Conservation (phyloP, 371 early-diverging fungal species). For the Mucor racemosus region DNA sequence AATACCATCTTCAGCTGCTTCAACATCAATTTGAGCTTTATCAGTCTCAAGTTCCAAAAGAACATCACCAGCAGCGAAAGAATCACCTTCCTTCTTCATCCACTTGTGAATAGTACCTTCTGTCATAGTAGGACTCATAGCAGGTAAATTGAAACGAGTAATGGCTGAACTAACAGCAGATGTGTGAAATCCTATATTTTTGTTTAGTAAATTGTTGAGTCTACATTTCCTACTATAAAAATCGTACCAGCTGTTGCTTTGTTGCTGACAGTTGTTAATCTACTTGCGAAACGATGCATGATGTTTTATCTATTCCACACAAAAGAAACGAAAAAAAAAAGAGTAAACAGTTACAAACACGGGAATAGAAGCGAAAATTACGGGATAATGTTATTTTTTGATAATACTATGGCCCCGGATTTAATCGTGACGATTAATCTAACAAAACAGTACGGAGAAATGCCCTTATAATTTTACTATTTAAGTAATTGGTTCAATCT, state of each 20-base stretch:
- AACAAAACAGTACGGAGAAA: neutral
- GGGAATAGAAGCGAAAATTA: conserved; percentile 29
- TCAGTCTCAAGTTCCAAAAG: conserved; percentile 95
- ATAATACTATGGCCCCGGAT: conserved; percentile 11
- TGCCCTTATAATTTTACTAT: conserved; percentile 4
- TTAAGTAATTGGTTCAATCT: neutral
- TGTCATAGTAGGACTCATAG: conserved; percentile 97
- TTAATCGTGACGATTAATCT: conserved; percentile 4
- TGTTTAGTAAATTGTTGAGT: neutral
- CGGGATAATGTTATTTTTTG: conserved; percentile 22
- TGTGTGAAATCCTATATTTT: conserved; percentile 59
- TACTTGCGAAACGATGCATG: conserved; percentile 21
- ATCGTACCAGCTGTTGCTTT: conserved; percentile 14
- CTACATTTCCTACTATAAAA: neutral
- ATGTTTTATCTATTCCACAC: conserved; percentile 5
- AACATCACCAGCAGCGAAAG: conserved; percentile 86
- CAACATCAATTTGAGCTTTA: conserved; percentile 98
- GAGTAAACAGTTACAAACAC: conserved; percentile 4
- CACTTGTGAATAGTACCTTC: conserved; percentile 91
- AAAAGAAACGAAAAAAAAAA: conserved; percentile 13
- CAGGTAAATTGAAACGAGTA: conserved; percentile 87
- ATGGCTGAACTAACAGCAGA: conserved; percentile 60
- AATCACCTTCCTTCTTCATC: conserved; percentile 90
- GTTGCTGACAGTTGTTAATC: conserved; percentile 12
- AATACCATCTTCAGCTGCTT: conserved; percentile 93